Base-by-base conservation (phyloP, 345 rosid genomes). In the Populus deltoides region DNA sequence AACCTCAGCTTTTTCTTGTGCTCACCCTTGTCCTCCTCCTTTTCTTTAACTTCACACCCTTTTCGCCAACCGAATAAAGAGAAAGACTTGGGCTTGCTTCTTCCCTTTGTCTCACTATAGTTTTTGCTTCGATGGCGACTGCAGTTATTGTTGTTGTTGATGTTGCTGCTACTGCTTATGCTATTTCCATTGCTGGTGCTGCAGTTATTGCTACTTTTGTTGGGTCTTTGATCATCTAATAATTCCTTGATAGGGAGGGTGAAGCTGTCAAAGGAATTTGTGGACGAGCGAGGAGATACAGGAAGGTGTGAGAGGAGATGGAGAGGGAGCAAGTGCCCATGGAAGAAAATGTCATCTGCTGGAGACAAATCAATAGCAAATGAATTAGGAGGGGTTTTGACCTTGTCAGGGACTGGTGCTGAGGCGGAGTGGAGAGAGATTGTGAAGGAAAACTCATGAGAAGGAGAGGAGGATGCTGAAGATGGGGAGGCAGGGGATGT, bases 281-380 rank as follows among this genome's bases (percentile, higher is more conserved):
- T 86, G 53, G 99, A 92, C 36, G 93, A 85, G 67, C 98, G 88
- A 11, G 97, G 92, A 81, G 99, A 91, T 22, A 82, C 83, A 2
- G 98, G 94, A 27, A 89, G 94, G 82, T 91, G 97, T 41, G 99
- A 88, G 73, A 90, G 90, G 81, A 90, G 87, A 49, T 91, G 94
- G 51, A 92, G 99, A 75, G 99, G 97, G n/a, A 95, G 97, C 80
- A 95, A 89, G 77, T 95, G 98, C 51, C 99, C 99, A 74, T 93
- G 98, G 83, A 94, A 94, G 96, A 94, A 94, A 83, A 94, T 94
- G 66, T 94, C 98, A 83, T 94, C 98, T 0, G 98, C 98, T 0
- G 98, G 99, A 13, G 98, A 86, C 59, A 95, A 86, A 83, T 95
- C 99, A n/a, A 93, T 87, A 9, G 94, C 92, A 67, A 86, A 83